Conservation (phyloP, 1,284 basidiomycete genomes). For the Leccinum discolor region DNA sequence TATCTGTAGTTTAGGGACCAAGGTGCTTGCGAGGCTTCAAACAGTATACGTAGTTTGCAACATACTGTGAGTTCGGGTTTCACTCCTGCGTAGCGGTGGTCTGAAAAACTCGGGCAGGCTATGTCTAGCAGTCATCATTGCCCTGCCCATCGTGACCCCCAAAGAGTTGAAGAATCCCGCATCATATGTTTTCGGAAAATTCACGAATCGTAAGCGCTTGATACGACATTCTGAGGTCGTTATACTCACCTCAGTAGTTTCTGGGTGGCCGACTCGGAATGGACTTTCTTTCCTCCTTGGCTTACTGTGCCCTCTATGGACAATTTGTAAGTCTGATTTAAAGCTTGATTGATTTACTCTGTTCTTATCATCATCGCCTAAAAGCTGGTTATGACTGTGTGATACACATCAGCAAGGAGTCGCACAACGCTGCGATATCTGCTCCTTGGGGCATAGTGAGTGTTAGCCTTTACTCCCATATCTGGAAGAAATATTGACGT, state of each 20-base stretch:
- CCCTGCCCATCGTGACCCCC: slow-evolving; percentile 47
- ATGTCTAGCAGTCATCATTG: slow-evolving; percentile 45
- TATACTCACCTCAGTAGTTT: slow-evolving; percentile 32
- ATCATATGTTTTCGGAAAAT: slow-evolving; percentile 40
- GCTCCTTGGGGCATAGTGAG: slow-evolving; percentile 39
- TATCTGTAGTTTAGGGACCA: slow-evolving; percentile 45
- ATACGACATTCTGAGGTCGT: background rate
- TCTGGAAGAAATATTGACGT: too few species aligned
- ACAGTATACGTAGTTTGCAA: slow-evolving; percentile 31
- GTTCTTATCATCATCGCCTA: background rate
- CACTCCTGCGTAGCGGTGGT: background rate
- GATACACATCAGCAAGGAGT: slow-evolving; percentile 51
- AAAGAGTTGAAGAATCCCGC: slow-evolving; percentile 41
- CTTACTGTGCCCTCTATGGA: slow-evolving; percentile 54
- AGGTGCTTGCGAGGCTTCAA: slow-evolving; percentile 34
- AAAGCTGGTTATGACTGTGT: slow-evolving; percentile 43
- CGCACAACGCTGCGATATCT: slow-evolving; percentile 43
- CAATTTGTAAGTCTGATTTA: slow-evolving; percentile 21
- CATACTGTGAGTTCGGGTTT: slow-evolving; percentile 28
- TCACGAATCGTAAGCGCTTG: slow-evolving; percentile 34
- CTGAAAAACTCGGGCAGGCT: slow-evolving; percentile 27
- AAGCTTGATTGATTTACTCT: background rate
- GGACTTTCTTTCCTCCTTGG: slow-evolving; percentile 51
- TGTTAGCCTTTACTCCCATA: background rate
- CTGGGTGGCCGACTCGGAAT: slow-evolving; percentile 42